Base-by-base conservation (phyloP, 1,284 basidiomycete species). In the Tylopilus sp. region DNA sequence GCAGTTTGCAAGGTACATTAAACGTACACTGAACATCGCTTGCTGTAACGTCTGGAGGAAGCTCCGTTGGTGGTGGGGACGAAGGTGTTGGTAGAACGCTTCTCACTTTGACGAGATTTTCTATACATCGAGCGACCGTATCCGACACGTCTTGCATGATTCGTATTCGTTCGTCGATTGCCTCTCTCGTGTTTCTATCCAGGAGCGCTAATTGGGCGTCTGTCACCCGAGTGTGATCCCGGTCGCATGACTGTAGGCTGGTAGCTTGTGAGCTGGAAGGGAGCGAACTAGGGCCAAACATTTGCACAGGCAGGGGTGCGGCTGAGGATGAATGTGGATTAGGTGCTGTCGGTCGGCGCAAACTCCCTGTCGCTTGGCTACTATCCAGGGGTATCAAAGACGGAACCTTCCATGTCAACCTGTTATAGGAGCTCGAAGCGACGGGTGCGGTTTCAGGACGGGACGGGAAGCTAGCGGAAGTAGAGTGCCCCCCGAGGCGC, bases 141-240 rank as follows among this genome's bases (percentile, higher is more conserved):
- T 73, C 73, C 41, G 89, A 88, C 26, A 93, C 84, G 28, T 80
- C 77, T 67, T 89, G 85, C 25, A 95, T 69, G 23, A 90, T 77
- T 36, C 81, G 74, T 51, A 95, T 69, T 49, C 91, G 77, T 65
- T 92, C 89, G 55, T 93, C 88, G 41, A 95, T 87, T 4, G 86
- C 86, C 57, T 88, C 85, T 41, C 89, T 73, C 18, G 86, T 88
- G 26, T 86, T 62, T 30, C 61, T 68, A 55, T 90, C 87, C 63
- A 88, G 69, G 30, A 74, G 64, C 19, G 68, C 69, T 28, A 88
- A 72, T 59, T 84, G 86, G 47, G 76, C 76, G 37, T 81, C 81
- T 31, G 76, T 82, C 55, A 82, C 45, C 34, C 43, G 55, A 65
- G 72, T 45, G 77, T 70, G 55, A 37, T 45, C 36, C 25, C 5